Evolutionary conservation across 2,329 filamentous ascomycete genomes (phyloP), one percentile per base, ranked within the genome.

Genomic region (Bipolaris zeicola): DNA sequence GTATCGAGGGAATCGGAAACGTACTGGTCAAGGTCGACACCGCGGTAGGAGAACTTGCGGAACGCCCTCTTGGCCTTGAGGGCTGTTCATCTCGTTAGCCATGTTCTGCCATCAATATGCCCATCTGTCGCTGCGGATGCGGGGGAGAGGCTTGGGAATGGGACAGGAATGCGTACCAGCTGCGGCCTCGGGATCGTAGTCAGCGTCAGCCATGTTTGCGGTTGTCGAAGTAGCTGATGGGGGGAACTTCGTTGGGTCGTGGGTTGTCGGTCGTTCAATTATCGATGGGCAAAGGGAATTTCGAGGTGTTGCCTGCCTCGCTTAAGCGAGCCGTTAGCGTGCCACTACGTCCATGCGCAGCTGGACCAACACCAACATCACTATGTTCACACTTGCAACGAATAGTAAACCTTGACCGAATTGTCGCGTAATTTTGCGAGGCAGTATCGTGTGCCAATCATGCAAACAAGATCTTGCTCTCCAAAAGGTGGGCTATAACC

Each of bases 21-120:
- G 78, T 93, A 97, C 94, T 96, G 91, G 82, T 99, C 95, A 82
- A 99, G 93, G 83, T 99, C 95, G 82, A 99, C 91, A 79, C 95
- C 95, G 80, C 95, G 91, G 91, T 97, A 99, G 74, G 93, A 95
- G 82, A 98, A 99, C 90, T 98, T 99, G 86, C 92, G 91, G 91
- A 98, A 97, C 76, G 92, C 85, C 94, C 95, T 96, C 87, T 90
- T 96, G 88, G 91, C 96, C 92, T 98, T 99, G 83, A 99, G 85
- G 91, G 97, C 95, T 88, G 78, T 66, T 18, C 50, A 50, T 55
- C 31, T 60, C 51, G 69, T 73, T 66, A 75, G 70, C 62, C 64
- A 52, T 56, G 39, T 52, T 65, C 59, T 55, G 53, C 57, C 56
- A 57, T 22, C 6, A 34, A 36, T 52, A 20, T 24, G 14, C n/a